Conservation (phyloP, 164 flowering plant species). For the Hamamelis virginiana region DNA sequence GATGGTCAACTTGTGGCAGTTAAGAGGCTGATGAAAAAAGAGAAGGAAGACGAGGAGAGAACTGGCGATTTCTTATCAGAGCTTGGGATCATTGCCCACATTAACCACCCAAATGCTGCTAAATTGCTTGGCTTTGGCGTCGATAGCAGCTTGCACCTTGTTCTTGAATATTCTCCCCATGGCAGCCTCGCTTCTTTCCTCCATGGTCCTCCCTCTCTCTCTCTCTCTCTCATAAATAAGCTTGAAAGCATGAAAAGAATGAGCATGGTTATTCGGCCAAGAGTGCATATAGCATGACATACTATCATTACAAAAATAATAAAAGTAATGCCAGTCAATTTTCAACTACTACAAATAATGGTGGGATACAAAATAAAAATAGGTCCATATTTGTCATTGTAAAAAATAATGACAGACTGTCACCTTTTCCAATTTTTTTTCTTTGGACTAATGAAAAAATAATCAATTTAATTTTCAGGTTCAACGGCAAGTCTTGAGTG, state of each 20-base stretch:
- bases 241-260: neutral
- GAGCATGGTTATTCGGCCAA: no score
- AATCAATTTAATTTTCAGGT: slow-evolving; percentile 43
- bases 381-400: no score
- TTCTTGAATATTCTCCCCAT: slow-evolving; percentile 71
- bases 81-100: slow-evolving; percentile 92
- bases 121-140: slow-evolving; percentile 72
- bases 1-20: slow-evolving; percentile 85
- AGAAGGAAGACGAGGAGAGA: slow-evolving; percentile 59
- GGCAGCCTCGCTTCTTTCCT: slow-evolving; percentile 85
- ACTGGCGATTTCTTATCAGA: slow-evolving; percentile 81
- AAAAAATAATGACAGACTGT: no score
- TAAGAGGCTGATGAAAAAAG: slow-evolving; percentile 62
- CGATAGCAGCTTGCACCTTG: slow-evolving; percentile 75
- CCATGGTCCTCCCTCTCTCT: slow-evolving; percentile 43
- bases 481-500: slow-evolving; percentile 50
- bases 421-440: no score
- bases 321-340: no score
- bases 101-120: slow-evolving; percentile 83
- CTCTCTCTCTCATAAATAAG: neutral
- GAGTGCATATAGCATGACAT: no score
- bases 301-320: neutral
- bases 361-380: no score
- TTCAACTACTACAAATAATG: no score
- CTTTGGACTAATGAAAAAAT: slow-evolving; percentile 7